Evolutionary conservation across 331 rosid species (phyloP).

Genomic region (Phaseolus coccineus): DNA sequence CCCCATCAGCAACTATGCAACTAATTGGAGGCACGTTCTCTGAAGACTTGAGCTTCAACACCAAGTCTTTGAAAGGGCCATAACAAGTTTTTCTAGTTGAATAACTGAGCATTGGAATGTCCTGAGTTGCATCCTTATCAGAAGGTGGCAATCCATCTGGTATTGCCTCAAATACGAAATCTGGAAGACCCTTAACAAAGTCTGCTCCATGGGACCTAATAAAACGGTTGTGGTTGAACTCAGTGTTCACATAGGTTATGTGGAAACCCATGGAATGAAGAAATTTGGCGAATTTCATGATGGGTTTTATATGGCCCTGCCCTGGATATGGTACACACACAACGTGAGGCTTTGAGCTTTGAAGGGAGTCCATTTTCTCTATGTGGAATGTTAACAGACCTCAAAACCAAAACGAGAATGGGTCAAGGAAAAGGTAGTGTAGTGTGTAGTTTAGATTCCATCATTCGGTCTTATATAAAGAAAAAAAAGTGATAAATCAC

Average conservation of each 20-base stretch:
- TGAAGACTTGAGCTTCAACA: constrained; percentile 45
- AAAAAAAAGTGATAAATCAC: no score
- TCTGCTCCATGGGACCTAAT: neutral
- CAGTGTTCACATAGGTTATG: neutral
- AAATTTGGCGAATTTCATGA: neutral
- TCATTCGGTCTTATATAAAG: neutral
- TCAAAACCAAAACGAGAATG: neutral
- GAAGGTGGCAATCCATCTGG: neutral
- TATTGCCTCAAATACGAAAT: neutral
- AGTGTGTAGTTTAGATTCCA: neutral
- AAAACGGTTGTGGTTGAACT: constrained; percentile 34
- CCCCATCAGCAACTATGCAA: constrained; percentile 55
- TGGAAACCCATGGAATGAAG: neutral
- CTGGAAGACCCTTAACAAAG: neutral
- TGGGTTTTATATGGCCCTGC: constrained; percentile 46
- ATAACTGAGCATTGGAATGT: constrained; percentile 44
- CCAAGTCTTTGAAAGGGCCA: constrained; percentile 58
- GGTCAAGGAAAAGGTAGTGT: neutral
- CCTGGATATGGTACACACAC: constrained; percentile 39
- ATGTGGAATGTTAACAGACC: neutral
- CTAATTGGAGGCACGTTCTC: constrained; percentile 44
- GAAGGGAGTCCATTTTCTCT: neutral
- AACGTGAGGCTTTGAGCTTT: constrained; percentile 31
- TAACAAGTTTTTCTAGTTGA: constrained; percentile 48
- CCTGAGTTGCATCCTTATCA: constrained; percentile 44